A percentile compares a stretch with the other conserved stretches of the same genome.
Conservation (phyloP, 768 basidiomycete genomes). For the Cubamyces lactineus region DNA sequence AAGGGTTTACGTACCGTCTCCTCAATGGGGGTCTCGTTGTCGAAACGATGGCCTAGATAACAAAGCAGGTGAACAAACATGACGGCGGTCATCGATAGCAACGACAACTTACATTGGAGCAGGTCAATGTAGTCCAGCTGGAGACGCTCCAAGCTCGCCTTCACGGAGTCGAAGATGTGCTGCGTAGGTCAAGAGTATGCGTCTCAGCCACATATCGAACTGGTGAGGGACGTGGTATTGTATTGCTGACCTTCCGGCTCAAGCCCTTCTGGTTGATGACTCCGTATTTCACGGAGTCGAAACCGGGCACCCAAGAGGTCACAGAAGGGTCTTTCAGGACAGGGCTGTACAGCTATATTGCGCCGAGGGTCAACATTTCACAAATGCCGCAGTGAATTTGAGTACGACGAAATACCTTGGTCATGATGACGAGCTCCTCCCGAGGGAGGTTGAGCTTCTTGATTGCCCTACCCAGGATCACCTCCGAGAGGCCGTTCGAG, state of each 20-base stretch:
- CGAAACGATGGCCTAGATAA: too few species aligned
- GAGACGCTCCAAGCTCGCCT: constrained; percentile 41
- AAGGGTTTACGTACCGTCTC: too few species aligned
- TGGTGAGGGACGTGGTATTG: constrained; percentile 11
- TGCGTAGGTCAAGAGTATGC: not conserved
- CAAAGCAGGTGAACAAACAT: too few species aligned
- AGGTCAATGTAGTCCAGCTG: constrained; percentile 60
- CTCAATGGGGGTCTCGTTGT: too few species aligned
- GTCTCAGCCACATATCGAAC: too few species aligned
- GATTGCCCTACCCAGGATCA: constrained; percentile 50
- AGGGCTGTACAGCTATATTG: constrained; percentile 13
- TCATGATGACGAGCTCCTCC: constrained; percentile 53
- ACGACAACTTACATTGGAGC: constrained; percentile 48
- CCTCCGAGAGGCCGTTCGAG: constrained; percentile 44
- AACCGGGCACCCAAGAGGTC: constrained; percentile 21
- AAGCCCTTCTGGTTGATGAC: constrained; percentile 44
- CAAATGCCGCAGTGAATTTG: not conserved
- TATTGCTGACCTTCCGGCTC: constrained; percentile 42
- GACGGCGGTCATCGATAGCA: too few species aligned
- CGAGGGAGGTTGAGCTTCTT: constrained; percentile 48
- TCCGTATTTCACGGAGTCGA: constrained; percentile 30
- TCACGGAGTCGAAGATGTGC: constrained; percentile 23
- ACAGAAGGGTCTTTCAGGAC: constrained; percentile 3
- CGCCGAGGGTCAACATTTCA: not conserved
- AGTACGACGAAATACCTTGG: constrained; percentile 41